Evolutionary conservation across 2,329 filamentous ascomycete species (phyloP), one percentile per base, ranked within the genome.

Genomic region (Balansia obtecta): DNA sequence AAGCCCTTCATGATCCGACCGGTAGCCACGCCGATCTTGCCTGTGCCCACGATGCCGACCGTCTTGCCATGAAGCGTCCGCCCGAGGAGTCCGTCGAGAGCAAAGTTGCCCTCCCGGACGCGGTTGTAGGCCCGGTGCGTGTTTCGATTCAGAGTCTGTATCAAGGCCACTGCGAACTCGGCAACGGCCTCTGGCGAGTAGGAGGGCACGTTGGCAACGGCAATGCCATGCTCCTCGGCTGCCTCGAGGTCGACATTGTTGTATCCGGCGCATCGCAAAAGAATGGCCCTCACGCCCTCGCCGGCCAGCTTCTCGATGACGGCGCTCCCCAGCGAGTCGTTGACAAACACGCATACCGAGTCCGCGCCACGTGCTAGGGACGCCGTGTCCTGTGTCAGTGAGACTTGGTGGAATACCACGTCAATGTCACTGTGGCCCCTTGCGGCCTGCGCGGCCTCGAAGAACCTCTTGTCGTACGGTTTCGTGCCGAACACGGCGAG

Each of bases 151-250:
- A 85, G 70, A 1, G 81, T 83, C 67, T 83, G 80, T 49, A 85
- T 70, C 53, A 85, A 69, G 1, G 80, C 79, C n/a, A 85, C 74
- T 40, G 80, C 75, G 58, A 84, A 85, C 69, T 86, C 82, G 55
- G 82, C 82, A 2, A 86, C 82, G 2, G 82, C 79, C 63, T 85
- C 79, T 52, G 82, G 82, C 8, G 80, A 82, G 66, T 86, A 86
- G 3, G 79, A 75, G 1, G 82, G 82, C 34, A 86, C 82, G 53
- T 82, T 80, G 56, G 80, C 79, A 43, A 85, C 80, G 58, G 77
- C 76, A 55, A 86, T 65, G 51, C 74, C 73, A 3, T 79, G 70
- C 18, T 63, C 60, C 56, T 73, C 68, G 50, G 82, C 82, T 1
- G 70, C 67, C 16, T 63, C 61, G 20, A 85, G 74, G 59, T 85